Percentiles rank a stretch among this genome's conserved stretches.
These are phyloP conservation scores for Dothiorella sarmentorum DNA, from an alignment of 2,329 filamentous ascomycete species.

Conservation along the genomic window DNA sequence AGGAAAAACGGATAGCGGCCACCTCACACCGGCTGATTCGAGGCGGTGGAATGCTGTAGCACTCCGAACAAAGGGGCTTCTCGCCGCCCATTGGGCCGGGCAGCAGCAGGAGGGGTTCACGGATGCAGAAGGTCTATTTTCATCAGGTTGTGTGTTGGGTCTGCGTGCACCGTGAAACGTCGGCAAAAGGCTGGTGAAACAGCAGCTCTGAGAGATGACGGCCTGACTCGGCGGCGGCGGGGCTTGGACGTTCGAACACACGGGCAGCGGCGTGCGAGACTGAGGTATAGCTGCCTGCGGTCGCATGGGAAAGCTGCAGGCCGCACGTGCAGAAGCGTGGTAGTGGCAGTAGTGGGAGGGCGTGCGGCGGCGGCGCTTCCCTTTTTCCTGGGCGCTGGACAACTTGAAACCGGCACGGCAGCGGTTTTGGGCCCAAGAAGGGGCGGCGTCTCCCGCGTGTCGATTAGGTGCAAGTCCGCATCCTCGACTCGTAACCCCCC, in stretches of 20 bases:
- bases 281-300: not conserved
- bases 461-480: slow-evolving; percentile 1
- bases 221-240: not conserved
- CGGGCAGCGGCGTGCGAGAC: not conserved
- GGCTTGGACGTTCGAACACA: not conserved
- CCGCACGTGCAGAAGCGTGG: slow-evolving; percentile 4
- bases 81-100: not conserved
- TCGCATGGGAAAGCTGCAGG: not conserved
- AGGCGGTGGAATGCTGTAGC: slow-evolving; percentile 1
- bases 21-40: not conserved
- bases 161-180: slow-evolving; percentile 16
- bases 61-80: not conserved
- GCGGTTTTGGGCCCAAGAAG: slow-evolving; percentile 6
- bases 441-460: slow-evolving; percentile 11
- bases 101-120: not conserved
- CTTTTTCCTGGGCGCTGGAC: not conserved
- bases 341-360: not conserved
- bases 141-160: not conserved
- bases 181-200: slow-evolving; percentile 17
- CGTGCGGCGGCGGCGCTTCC: not conserved
- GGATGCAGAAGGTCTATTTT: not conserved
- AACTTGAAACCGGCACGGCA: slow-evolving; percentile 3
- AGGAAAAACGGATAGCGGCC: slow-evolving; percentile 1
- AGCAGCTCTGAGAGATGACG: not conserved
- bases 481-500: slow-evolving; percentile 9